These are phyloP conservation scores for Penicillium atrosanguineum DNA, from an alignment of 495 filamentous ascomycete genomes.

Conservation along the genomic window DNA sequence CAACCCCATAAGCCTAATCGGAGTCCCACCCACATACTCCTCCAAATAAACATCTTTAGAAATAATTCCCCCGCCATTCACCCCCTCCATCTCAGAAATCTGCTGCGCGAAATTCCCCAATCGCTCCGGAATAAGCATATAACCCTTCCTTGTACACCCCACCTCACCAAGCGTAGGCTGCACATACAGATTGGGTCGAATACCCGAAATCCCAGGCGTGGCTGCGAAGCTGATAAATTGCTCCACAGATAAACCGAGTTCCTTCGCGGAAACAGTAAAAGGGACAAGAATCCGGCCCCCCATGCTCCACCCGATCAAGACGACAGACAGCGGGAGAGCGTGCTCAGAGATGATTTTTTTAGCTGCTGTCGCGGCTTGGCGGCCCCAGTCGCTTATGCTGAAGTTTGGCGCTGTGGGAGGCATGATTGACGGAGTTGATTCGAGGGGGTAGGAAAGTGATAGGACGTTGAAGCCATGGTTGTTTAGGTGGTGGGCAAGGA, in stretches of 20 bases:
- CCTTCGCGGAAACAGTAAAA: background rate
- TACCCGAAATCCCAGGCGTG: background rate
- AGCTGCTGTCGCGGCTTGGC: background rate
- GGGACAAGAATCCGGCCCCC: background rate
- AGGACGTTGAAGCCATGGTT: slow-evolving; percentile 17
- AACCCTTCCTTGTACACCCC: background rate
- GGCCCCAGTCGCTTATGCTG: background rate
- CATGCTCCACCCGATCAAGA: background rate
- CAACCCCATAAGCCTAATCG: slow-evolving; percentile 18
- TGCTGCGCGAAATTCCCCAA: background rate
- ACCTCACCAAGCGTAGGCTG: background rate
- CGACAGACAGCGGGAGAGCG: background rate
- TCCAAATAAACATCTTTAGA: slow-evolving; percentile 16
- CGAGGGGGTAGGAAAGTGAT: slow-evolving; percentile 27
- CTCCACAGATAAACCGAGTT: background rate
- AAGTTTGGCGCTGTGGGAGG: slow-evolving; percentile 2
- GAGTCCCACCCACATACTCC: slow-evolving; percentile 23
- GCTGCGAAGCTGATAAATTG: background rate
- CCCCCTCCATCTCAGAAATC: background rate
- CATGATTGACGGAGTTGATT: slow-evolving; percentile 15
- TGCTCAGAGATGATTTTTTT: background rate
- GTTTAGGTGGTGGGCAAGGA: slow-evolving; percentile 19
- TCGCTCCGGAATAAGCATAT: background rate
- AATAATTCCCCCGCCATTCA: slow-evolving; percentile 1
- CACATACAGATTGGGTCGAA: background rate